phyloP scores from a whole-genome alignment of 176 grass and related monocot genomes.

The Hsuehochloa calcarea region DNA sequence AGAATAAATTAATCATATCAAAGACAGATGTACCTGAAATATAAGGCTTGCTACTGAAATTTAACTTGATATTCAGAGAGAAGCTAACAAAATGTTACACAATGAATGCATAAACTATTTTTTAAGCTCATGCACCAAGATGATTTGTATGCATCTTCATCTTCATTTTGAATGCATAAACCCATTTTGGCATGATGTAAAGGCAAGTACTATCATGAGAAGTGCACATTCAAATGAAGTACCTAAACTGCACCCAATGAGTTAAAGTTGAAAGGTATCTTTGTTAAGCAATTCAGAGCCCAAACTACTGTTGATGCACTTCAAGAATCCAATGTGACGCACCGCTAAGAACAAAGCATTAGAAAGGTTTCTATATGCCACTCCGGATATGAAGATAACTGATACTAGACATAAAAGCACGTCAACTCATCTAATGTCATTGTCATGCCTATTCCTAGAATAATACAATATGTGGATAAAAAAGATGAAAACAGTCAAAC shows the following conservation, averaged over 20 bases:
- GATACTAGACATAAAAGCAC: background rate
- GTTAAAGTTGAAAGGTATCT: background rate
- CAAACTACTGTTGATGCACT: background rate
- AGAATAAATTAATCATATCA: background rate
- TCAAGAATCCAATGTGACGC: background rate
- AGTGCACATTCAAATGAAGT: background rate
- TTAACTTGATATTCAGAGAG: background rate
- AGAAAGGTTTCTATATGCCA: background rate
- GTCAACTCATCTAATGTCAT: background rate
- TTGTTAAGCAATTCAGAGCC: background rate
- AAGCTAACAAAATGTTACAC: background rate
- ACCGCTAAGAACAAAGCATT: background rate
- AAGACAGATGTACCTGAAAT: background rate
- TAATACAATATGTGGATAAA: background rate
- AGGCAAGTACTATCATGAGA: background rate
- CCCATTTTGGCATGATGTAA: background rate
- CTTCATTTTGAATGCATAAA: background rate
- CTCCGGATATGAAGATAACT: background rate
- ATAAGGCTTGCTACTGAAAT: background rate
- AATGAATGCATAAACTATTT: background rate
- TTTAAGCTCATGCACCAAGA: background rate
- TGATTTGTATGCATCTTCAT: background rate
- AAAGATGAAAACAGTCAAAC: background rate
- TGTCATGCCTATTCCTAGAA: conserved; percentile 8
- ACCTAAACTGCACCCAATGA: background rate